Evolutionary conservation across 164 flowering plant species (phyloP).

Genomic region (Liquidambar formosana): DNA sequence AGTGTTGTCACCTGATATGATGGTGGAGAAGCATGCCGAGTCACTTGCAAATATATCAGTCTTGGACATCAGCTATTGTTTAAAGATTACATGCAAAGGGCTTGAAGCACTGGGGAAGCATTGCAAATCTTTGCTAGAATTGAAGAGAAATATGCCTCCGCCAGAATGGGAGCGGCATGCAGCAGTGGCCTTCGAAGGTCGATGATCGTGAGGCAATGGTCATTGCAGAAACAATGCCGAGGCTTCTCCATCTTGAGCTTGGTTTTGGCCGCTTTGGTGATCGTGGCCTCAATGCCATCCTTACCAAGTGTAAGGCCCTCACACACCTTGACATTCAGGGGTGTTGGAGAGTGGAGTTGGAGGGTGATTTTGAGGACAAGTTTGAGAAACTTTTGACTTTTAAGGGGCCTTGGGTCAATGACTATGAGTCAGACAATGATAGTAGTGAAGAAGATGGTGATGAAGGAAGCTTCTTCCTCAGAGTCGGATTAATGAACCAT

Average conservation of each 20-base stretch:
- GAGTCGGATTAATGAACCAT: background rate
- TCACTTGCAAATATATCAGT: constrained; percentile 21
- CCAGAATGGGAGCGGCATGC: constrained; percentile 3
- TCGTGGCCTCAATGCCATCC: constrained; percentile 28
- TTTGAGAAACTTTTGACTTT: constrained; percentile 17
- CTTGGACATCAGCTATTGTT: constrained; percentile 37
- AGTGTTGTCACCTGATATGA: constrained; percentile 28
- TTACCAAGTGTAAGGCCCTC: constrained; percentile 28
- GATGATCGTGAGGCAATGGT: constrained; percentile 33
- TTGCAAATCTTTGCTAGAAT: constrained; percentile 28
- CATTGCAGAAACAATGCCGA: constrained; percentile 34
- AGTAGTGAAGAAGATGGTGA: background rate
- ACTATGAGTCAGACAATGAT: constrained; percentile 3
- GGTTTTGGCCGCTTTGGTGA: constrained; percentile 28
- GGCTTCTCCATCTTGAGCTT: constrained; percentile 29
- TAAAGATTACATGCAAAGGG: constrained; percentile 27
- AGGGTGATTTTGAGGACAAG: constrained; percentile 25
- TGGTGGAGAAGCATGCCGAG: constrained; percentile 20
- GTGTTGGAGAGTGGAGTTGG: constrained; percentile 25
- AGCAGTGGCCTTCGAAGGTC: background rate
- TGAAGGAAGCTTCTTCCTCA: background rate
- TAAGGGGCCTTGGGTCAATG: constrained; percentile 25
- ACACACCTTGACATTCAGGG: constrained; percentile 33
- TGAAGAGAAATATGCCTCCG: constrained; percentile 35
- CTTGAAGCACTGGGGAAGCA: constrained; percentile 24